These are phyloP conservation scores for Knufia petricola DNA, from an alignment of 2,329 filamentous ascomycete genomes.

Conservation along the genomic window DNA sequence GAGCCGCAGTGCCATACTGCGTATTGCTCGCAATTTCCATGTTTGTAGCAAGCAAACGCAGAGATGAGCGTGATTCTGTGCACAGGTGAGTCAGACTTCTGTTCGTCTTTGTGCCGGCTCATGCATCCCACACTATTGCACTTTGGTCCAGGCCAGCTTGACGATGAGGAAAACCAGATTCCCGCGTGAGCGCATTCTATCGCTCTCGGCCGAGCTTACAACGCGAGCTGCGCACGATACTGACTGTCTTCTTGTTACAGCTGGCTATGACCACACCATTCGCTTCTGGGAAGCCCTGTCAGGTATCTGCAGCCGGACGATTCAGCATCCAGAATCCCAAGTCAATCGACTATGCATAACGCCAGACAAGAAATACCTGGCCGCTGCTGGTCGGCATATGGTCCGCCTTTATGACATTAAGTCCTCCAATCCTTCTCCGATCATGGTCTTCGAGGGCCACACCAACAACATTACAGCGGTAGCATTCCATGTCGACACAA, in stretches of 20 bases:
- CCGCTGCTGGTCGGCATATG: slow-evolving; percentile 68
- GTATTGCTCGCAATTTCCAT: neutral
- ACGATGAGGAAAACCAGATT: neutral
- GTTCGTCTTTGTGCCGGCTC: no score
- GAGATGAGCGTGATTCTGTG: slow-evolving; percentile 58
- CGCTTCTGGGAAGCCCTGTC: slow-evolving; percentile 96
- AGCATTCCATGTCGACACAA: slow-evolving; percentile 95
- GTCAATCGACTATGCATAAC: slow-evolving; percentile 98
- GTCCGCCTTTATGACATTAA: slow-evolving; percentile 99
- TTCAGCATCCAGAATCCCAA: slow-evolving; percentile 95
- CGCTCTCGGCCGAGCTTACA: neutral
- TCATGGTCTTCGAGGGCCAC: slow-evolving; percentile 92
- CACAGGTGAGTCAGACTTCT: slow-evolving; percentile 50
- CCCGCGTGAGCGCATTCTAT: neutral
- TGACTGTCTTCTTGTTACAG: slow-evolving; percentile 31
- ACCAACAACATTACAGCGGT: slow-evolving; percentile 93
- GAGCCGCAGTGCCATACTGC: neutral
- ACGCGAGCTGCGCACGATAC: slow-evolving; percentile 13
- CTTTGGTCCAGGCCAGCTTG: neutral
- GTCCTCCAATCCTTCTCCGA: slow-evolving; percentile 87
- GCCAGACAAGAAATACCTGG: slow-evolving; percentile 91
- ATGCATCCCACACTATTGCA: no score
- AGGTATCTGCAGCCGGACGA: slow-evolving; percentile 94
- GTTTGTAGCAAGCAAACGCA: neutral
- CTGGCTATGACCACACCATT: slow-evolving; percentile 68